Base-by-base conservation (phyloP, 2,329 filamentous ascomycete genomes). In the Cladobotryum mycophilum region DNA sequence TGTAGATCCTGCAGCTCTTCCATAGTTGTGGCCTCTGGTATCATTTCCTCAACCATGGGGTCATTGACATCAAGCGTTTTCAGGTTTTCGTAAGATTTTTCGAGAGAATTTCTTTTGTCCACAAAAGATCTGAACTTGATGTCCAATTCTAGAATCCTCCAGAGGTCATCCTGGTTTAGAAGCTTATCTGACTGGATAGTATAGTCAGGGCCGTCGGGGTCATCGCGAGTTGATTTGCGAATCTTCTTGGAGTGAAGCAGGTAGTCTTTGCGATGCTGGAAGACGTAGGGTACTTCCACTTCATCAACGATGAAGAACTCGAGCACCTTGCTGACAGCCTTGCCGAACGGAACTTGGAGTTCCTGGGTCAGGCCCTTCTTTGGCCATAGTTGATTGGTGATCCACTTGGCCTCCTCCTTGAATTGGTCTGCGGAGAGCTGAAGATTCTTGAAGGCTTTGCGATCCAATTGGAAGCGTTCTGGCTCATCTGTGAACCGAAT, bases 201-300 rank as follows among this genome's bases (percentile, higher is more conserved):
- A 62, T 84, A 88, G 52, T 89, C 84, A 2, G 85, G 82, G 1
- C 79, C 82, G 60, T 89, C 84, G 8, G 80, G 79, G 57, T 92
- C 85, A 51, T 84, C 78, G 14, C 79, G 76, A 25, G 76, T 69
- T 64, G 83, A 65, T 72, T 83, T 78, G 49, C 76, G 71, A 6
- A 80, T 78, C 63, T 88, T 90, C 57, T 85, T 85, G 20, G 88
- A 87, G 62, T 97, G 89, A 51, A 99, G 95, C 41, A 99, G 79
- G 64, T 97, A 99, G 67, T 99, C 93, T 69, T 96, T 96, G 54
- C 93, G 89, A 64, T 99, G 93, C 67, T 96, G 92, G 68, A 96
- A 96, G 59, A 99, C 93, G 67, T 96, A 99, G 0, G 93, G 92
- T 1, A 96, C 90, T 68, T 99, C 93, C 60, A 92, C 89, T 59